phyloP scores from a whole-genome alignment of 352 stramenopile species.

The Globisporangium lucens region DNA sequence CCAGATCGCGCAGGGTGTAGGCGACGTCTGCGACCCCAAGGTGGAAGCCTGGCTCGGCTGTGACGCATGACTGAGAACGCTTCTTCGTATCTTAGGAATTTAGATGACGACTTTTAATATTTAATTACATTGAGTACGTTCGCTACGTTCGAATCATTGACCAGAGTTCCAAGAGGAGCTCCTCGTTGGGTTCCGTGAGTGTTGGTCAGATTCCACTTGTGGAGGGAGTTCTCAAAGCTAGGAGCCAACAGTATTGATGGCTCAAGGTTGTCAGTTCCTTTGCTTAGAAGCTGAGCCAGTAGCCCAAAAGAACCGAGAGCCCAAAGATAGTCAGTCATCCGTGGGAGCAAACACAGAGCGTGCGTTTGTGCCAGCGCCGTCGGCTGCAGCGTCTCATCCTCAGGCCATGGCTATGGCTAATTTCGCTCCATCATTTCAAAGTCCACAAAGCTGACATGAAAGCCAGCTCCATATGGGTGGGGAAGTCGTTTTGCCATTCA shows the following conservation, averaged over 20 bases:
- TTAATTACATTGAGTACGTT: no score
- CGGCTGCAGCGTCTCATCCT: background rate
- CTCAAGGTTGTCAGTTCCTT: no score
- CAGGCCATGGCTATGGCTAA: background rate
- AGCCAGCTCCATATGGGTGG: background rate
- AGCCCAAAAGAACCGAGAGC: background rate
- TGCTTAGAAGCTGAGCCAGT: background rate
- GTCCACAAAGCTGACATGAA: background rate
- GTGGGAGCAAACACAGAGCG: background rate
- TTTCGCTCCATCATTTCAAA: background rate
- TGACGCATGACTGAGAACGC: constrained; percentile 1
- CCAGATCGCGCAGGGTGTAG: constrained; percentile 16
- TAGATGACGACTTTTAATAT: no score
- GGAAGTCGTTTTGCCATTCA: background rate
- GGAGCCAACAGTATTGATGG: background rate
- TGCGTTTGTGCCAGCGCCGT: background rate
- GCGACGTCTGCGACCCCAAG: constrained; percentile 21
- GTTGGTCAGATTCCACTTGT: background rate
- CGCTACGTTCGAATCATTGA: no score
- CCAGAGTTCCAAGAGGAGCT: background rate
- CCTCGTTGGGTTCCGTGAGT: background rate
- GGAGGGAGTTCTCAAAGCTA: no score
- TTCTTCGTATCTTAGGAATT: background rate
- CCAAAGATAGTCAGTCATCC: background rate
- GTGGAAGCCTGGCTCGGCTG: constrained; percentile 35